A percentile compares a stretch with the other conserved stretches of the same genome.
phyloP scores from a whole-genome alignment of 2,329 filamentous ascomycete genomes.

The Fusarium palustre region DNA sequence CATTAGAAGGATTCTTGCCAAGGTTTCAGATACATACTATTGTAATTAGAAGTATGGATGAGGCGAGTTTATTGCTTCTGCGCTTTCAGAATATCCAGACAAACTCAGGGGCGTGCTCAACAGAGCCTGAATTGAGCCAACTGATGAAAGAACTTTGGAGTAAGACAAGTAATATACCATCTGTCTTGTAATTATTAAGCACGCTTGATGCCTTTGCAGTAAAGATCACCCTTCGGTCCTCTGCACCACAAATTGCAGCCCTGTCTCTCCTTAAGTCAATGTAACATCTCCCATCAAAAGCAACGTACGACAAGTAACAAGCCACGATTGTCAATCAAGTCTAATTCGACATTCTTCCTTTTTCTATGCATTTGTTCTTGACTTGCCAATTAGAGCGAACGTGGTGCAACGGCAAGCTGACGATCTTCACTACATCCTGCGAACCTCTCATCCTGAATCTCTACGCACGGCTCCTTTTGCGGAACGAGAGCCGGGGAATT shows the following conservation, averaged over 20 bases:
- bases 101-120: background rate
- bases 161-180: no score
- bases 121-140: background rate
- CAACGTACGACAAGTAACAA: background rate
- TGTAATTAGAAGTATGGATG: background rate
- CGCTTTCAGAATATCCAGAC: background rate
- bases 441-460: background rate
- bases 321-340: background rate
- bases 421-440: background rate
- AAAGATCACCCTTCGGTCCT: background rate
- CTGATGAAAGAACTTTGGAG: background rate
- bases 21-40: background rate
- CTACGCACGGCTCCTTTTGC: background rate
- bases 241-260: no score
- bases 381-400: background rate
- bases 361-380: background rate
- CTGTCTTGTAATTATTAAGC: accelerated
- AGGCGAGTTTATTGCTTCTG: background rate
- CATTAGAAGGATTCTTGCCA: background rate
- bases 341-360: background rate
- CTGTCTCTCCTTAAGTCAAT: background rate
- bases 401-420: background rate
- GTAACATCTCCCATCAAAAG: no score
- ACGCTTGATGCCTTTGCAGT: background rate
- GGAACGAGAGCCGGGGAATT: background rate